phyloP scores from a whole-genome alignment of 225 moss, liverwort and hornwort species.

The Ulota crispa region DNA sequence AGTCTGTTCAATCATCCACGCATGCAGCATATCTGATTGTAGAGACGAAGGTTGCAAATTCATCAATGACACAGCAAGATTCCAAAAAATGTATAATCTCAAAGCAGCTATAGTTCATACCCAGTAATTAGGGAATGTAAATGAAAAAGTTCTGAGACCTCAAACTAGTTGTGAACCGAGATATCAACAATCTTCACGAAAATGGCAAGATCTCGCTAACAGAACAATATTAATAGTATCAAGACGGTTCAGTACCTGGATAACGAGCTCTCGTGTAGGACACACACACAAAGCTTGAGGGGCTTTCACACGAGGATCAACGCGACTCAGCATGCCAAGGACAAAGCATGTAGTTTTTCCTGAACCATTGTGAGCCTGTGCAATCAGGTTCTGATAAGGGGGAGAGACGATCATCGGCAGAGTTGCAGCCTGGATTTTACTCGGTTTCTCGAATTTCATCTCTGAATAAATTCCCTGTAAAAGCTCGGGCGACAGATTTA shows the following conservation, averaged over 20 bases:
- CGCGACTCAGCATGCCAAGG: conserved; percentile 95
- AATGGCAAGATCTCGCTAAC: background rate
- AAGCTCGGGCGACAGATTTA: conserved; percentile 66
- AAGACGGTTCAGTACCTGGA: conserved; percentile 64
- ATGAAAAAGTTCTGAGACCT: background rate
- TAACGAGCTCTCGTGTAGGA: conserved; percentile 93
- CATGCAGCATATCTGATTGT: conserved; percentile 17
- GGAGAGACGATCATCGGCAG: conserved; percentile 88
- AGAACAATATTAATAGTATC: background rate
- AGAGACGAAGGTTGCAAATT: conserved; percentile 8
- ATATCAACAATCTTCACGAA: background rate
- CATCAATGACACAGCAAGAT: conserved; percentile 13
- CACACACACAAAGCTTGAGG: conserved; percentile 98
- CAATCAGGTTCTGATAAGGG: conserved; percentile 83
- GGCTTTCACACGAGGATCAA: conserved; percentile 72
- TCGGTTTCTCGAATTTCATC: conserved; percentile 98
- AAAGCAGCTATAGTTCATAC: conserved; percentile 16
- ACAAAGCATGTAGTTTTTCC: conserved; percentile 98
- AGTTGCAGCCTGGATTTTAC: conserved; percentile 92
- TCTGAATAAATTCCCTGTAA: conserved; percentile 87
- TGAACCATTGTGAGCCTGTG: conserved; percentile 97
- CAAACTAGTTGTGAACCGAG: background rate
- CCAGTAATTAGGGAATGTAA: conserved; percentile 15
- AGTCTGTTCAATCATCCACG: conserved; percentile 16
- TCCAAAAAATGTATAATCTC: background rate